Evolutionary conservation across 805 yeast genomes (phyloP), one percentile per base, ranked within the genome.

Genomic region (Blastobotrys chiropterorum): DNA sequence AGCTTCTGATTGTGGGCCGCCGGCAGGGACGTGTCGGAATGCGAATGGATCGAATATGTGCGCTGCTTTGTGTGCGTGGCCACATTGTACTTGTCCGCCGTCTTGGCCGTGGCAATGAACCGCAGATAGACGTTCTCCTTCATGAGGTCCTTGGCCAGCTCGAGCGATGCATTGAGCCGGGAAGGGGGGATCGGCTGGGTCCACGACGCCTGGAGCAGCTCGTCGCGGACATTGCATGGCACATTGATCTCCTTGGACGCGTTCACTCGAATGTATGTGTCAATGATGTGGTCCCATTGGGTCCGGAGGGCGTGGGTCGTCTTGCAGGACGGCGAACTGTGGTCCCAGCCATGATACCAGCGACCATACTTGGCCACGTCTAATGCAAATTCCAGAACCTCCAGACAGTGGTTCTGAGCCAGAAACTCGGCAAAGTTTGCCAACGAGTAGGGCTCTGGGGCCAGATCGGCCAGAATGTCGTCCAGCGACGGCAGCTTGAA

Each of bases 191-290:
- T 54, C 7, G 63, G 65, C 40, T 42, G 48, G 46, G 44, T 46
- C 17, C 6, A 31, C 38, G 21, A 47, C 21, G 50, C 38, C 14
- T 53, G 40, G 17, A 56, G 20, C n/a, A 67, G 52, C 15, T 48
- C 54, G 26, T 59, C 60, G n/a, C 68, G 58, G 17, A 62, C 55
- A 13, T 49, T 55, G 22, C 56, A 56, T 3, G 71, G 65, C 30
- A 67, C 52, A 34, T 67, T 67, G 38, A 67, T 53, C 52, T 67
- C 70, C 16, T 62, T 54, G 13, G 61, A 57, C 13, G 67, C 46
- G 49, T 62, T 60, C 6, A 50, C 48, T 26, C 48, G 44, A 15
- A 67, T 52, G 48, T 62, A 67, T 14, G 59, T 54, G 22, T 53
- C 56, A 44, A 65, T 51, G n/a, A 67, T 58, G 16, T 60, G 55